phyloP scores from a whole-genome alignment of 176 grass and related monocot genomes.

The Metroxylon sagu region DNA sequence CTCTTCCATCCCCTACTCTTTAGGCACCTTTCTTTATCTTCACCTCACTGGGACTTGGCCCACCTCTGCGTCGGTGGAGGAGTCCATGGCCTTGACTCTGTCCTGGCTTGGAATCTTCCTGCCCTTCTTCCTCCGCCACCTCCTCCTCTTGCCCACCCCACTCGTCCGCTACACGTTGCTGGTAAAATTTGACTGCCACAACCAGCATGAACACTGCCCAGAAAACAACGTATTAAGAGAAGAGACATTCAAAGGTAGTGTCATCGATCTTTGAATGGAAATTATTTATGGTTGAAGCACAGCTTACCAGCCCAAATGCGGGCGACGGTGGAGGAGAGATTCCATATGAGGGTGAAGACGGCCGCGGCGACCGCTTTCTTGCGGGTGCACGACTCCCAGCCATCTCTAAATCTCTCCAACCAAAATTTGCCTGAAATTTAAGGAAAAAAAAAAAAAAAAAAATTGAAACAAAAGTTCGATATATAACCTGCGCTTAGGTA shows the following conservation, averaged over 20 bases:
- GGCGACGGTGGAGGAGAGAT: conserved; percentile 62
- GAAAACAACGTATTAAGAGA: too few species aligned
- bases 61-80: conserved; percentile 19
- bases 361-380: conserved; percentile 78
- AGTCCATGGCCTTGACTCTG: background rate
- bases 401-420: conserved; percentile 82
- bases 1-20: conserved; percentile 18
- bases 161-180: conserved; percentile 54
- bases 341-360: conserved; percentile 80
- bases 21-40: conserved; percentile 31
- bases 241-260: too few species aligned
- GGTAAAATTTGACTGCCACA: conserved; percentile 77
- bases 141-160: conserved; percentile 29
- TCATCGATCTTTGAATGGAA: too few species aligned
- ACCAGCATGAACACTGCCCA: conserved; percentile 75
- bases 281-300: too few species aligned
- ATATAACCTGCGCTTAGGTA: too few species aligned
- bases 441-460: background rate
- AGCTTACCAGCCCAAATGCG: conserved; percentile 81
- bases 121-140: background rate
- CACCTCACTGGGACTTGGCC: conserved; percentile 18
- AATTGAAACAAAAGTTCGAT: background rate
- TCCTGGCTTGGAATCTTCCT: conserved; percentile 10
- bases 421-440: conserved; percentile 55
- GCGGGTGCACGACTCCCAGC: conserved; percentile 85